Evolutionary conservation across 768 basidiomycete species (phyloP), one percentile per base, ranked within the genome.

Genomic region (Cystobasidiopsis lactophilus): DNA sequence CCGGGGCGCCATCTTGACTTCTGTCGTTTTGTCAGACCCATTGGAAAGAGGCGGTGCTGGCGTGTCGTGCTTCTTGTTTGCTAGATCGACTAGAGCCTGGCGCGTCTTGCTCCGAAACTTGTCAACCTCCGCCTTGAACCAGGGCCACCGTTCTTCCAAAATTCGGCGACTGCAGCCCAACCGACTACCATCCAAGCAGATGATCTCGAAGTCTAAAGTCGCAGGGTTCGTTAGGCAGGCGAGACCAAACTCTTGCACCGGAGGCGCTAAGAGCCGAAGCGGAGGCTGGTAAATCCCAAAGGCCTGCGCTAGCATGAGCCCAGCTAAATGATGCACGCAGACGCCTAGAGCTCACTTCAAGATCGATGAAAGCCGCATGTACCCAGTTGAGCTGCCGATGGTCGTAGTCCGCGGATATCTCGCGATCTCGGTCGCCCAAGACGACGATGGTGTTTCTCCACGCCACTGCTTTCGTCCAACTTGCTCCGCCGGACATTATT

Each of bases 221-320:
- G 47, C 31, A 16, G 62, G 58, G n/a, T 56, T 55, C 9, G 51
- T 37, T 18, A 95, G 71, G 45, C 80, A 78, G 14, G 77, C 75
- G 24, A 96, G 73, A 14, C 85, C 88, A 50, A 89, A 72, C 63
- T 83, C 78, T 64, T 89, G 85, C 73, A 83, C 79, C 1, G 74
- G 72, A 27, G 79, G 68, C 79, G 71, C 56, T 70, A 76, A 39
- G 75, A 71, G 59, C 26, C 58, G 59, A 2, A 72, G 65, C 0
- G 88, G 86, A 0, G 86, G 81, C 59, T 84, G 81, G 63, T 96
- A 96, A 57, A 98, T 86, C 1, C 91, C 91, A 62, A 88, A 91
- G 0, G 89, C 81, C 67, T 95, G 89, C 24, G 93, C 78, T 3
- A 83, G 83, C 50, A 89, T 77, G 62, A 95, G 82, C 61, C 88